Base-by-base conservation (phyloP, 257 asterid genomes). In the Lantana camara region DNA sequence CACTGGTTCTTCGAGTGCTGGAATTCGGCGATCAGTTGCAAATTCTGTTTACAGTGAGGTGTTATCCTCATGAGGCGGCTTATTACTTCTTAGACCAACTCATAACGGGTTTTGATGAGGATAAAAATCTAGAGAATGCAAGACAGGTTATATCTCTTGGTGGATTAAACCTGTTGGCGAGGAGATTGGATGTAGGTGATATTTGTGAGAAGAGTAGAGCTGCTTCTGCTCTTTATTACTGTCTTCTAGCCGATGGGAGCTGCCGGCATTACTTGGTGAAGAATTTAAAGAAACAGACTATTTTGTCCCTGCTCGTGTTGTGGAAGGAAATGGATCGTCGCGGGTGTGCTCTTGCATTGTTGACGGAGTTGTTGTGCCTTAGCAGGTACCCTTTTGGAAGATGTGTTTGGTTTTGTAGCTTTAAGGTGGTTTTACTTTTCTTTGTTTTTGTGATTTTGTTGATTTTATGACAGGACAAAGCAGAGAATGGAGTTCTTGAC, bases 11-110 rank as follows among this genome's bases (percentile, higher is more conserved):
- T 29, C 76, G 96, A 4, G 95, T 85, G n/a, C 37, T 91, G 68
- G 96, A 91, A 56, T 91, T 85, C 4, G 95, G 93, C 2, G 96
- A 91, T 58, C 93, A 85, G 15, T 13, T 62, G 64, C 93, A 91
- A 55, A 75, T 76, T 4, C 72, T 91, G 34, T 85, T 85, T 63
- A 69, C 69, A 0, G 87, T 88, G 50, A 82, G 67, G 41, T 68
- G 87, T 62, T 63, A 72, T 63, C 93, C 97, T 45, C 81, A 82
- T 19, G 83, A 72, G 72, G 95, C 89, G 0, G 96, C 96, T 0
- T 85, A 85, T 66, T 88, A 84, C 75, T 80, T 91, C 19, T 71
- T 91, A 2, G 69, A 79, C 68, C 82, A 84, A 64, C 89, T 87
- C 58, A 72, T 88, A 21, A 74, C 78, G 17, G 89, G 91, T 19